Base-by-base conservation (phyloP, 2,329 filamentous ascomycete species). In the Colletotrichum sp. region DNA sequence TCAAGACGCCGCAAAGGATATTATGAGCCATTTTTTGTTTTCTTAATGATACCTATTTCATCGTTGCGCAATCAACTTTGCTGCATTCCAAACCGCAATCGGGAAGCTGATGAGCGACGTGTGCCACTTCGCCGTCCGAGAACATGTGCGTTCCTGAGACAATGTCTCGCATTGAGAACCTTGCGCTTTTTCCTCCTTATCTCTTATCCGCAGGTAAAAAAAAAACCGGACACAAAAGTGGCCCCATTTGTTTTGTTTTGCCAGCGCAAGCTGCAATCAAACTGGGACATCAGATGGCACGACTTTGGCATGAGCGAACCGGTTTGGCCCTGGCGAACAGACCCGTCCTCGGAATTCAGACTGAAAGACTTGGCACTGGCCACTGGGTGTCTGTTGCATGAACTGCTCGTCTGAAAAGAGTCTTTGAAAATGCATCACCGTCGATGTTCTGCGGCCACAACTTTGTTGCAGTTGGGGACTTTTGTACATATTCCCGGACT, bases 31-130 rank as follows among this genome's bases (percentile, higher is more conserved):
- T 57, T 65, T 63, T 15, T 71, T 57, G 57, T 34, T 63, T 71
- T 70, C 66, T 68, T 71, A 65, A 71, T 71, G 65, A 69, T 72
- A 73, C 64, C 71, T 73, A 73, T 65, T 68, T 49, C 71, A 65
- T 59, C 13, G 44, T 73, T 73, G 21, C 73, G 39, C 36, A 66
- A 65, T 21, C 18, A 30, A 7, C 13, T 7, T 63, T n/a, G 4
- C 9, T 28, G 32, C 26, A 24, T 44, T 49, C 30, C 6, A 10
- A 24, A 16, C 34, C 24, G 32, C n/a, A 8, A 44, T 44, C n/a
- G 13, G 6, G 26, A 44, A 39, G 15, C 7, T n/a, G 3, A 65
- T 65, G 71, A 74, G 9, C 10, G 6, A 30, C 28, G 16, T 59
- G 64, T 44, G 18, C 30, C 24, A 32, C 32, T 7, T 71, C 8